A percentile compares a stretch with the other conserved stretches of the same genome.
phyloP scores from a whole-genome alignment of 1,139 yeast genomes.

The Blastobotrys ciferrii region DNA sequence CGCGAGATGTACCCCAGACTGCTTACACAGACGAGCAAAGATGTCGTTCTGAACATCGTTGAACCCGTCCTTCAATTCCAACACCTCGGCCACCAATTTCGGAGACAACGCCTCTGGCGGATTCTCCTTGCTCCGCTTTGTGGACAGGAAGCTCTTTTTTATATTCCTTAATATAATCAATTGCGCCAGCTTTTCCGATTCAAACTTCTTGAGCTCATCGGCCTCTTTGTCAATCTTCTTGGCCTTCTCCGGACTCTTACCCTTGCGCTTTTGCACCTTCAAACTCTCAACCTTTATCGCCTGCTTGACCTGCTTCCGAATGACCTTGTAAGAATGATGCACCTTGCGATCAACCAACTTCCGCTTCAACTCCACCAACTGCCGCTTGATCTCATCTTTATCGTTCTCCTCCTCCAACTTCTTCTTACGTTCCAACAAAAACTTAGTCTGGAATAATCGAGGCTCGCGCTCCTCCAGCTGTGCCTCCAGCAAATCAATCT shows the following conservation, averaged over 20 bases:
- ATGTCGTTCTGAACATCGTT: slow-evolving; percentile 26
- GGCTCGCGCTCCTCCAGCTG: slow-evolving; percentile 29
- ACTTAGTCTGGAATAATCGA: slow-evolving; percentile 33
- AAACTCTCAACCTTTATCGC: slow-evolving; percentile 34
- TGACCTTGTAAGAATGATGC: slow-evolving; percentile 30
- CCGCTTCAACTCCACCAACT: slow-evolving; percentile 29
- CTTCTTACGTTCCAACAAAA: slow-evolving; percentile 27
- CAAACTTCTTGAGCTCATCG: slow-evolving; percentile 27
- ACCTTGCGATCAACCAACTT: slow-evolving; percentile 36
- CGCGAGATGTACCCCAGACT: slow-evolving; percentile 48
- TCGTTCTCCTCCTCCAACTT: slow-evolving; percentile 15
- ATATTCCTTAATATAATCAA: slow-evolving; percentile 27
- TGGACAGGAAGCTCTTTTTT: slow-evolving; percentile 25
- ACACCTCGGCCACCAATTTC: slow-evolving; percentile 6
- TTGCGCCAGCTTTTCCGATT: slow-evolving; percentile 25
- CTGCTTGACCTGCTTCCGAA: slow-evolving; percentile 35
- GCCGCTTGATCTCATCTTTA: slow-evolving; percentile 14
- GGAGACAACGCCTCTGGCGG: slow-evolving; percentile 22
- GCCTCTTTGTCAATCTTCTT: slow-evolving; percentile 30
- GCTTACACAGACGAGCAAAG: slow-evolving; percentile 60
- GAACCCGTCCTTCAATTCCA: slow-evolving; percentile 11
- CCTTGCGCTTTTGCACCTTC: slow-evolving; percentile 34
- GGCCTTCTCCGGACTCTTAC: slow-evolving; percentile 19
- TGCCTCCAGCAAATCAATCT: slow-evolving; percentile 40
- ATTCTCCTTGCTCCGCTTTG: slow-evolving; percentile 19